These are phyloP conservation scores for Cynanchum wilfordii DNA, from an alignment of 257 asterid genomes.

Conservation along the genomic window DNA sequence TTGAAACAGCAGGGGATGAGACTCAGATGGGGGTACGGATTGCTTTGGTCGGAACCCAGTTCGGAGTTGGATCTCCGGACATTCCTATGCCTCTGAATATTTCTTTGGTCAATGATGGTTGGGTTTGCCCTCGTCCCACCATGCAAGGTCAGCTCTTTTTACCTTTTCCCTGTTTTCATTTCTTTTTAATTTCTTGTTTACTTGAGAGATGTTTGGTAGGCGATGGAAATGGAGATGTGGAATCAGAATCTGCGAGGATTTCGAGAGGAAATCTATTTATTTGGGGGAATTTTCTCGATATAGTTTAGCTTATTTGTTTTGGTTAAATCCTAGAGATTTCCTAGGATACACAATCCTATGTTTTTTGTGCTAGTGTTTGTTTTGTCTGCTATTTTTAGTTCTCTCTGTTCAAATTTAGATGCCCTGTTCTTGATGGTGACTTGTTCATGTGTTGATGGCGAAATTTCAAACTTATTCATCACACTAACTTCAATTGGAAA, in stretches of 20 bases:
- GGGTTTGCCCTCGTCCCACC: slow-evolving; percentile 58
- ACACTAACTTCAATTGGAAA: too few relatives aligned
- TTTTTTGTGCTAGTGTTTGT: neutral
- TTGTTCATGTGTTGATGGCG: neutral
- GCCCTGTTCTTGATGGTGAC: neutral
- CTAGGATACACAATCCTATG: neutral
- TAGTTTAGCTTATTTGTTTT: neutral
- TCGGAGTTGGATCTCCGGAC: slow-evolving; percentile 56
- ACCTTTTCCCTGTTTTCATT: neutral
- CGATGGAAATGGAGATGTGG: neutral
- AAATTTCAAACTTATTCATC: too few relatives aligned
- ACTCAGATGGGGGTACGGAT: slow-evolving; percentile 68
- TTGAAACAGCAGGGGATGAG: slow-evolving; percentile 87
- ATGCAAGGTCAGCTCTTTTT: slow-evolving; percentile 45
- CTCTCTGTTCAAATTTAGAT: neutral
- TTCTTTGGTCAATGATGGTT: slow-evolving; percentile 67
- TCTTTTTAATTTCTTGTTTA: neutral
- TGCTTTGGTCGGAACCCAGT: slow-evolving; percentile 68
- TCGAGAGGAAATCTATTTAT: neutral
- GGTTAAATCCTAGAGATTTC: neutral
- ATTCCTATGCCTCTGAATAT: slow-evolving; percentile 74
- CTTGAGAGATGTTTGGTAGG: neutral
- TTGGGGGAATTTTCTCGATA: neutral
- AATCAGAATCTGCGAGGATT: neutral
- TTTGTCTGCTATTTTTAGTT: neutral